Base-by-base conservation (phyloP, 345 rosid genomes). In the Linum lewisii region DNA sequence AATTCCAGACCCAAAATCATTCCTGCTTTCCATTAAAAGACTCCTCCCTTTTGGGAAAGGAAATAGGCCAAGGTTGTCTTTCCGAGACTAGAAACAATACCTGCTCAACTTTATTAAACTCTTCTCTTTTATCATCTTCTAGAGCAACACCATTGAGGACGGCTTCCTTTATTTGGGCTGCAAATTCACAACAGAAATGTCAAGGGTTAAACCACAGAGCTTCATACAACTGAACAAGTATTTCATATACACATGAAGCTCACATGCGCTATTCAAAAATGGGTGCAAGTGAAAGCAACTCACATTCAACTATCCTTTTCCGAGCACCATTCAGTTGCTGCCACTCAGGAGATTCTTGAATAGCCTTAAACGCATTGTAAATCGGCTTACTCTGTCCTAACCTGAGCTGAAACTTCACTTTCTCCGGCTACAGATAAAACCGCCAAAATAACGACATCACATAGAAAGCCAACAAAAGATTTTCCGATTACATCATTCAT, bases 71-170 rank as follows among this genome's bases (percentile, higher is more conserved):
- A 0, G 5, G 11, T 51, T 51, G 10, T 1, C 1, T 7, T 16
- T 19, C 14, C 24, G 24, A 20, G 38, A 61, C 14, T 19, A 58
- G 21, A 50, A n/a, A 57, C 37, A 7, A 15, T 38, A 88, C 98
- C 98, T 92, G 97, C 66, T 90, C 86, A 73, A 90, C 80, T 74
- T 83, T 80, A 82, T 90, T 90, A 62, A 90, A 90, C 61, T 85
- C 76, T 37, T 81, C 88, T 73, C 88, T 81, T 77, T 90, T 78
- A 56, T 76, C 87, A 57, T 86, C 98, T 68, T 86, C 90, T 65
- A 92, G 88, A 67, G 95, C 80, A 66, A 92, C 90, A 79, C 98
- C 98, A 61, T 60, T 81, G 38, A 87, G 97, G 74, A 90, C 79
- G 29, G 97, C 97, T 62, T 87, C 86, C 84, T 83, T 87, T 53